Percentiles rank a stretch among this genome's conserved stretches.
phyloP scores from a whole-genome alignment of 2,329 filamentous ascomycete genomes.

The Hymenoscyphus repandus region DNA sequence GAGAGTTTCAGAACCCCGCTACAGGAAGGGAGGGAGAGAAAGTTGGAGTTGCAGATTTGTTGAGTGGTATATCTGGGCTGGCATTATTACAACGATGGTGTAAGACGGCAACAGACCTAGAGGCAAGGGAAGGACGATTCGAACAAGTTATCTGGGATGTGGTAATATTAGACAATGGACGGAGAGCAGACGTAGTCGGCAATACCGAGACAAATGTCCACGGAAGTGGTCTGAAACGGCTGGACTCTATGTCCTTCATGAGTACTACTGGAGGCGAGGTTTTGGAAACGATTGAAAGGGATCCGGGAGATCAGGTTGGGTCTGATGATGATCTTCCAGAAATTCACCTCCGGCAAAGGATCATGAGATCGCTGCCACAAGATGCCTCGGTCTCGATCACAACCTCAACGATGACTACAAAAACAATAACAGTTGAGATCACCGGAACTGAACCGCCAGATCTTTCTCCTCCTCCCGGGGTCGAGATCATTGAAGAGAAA shows the following conservation, averaged over 20 bases:
- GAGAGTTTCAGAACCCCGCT: slow-evolving; percentile 59
- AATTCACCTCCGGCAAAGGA: slow-evolving; percentile 46
- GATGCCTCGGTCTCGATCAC: slow-evolving; percentile 56
- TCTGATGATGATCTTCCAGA: slow-evolving; percentile 37
- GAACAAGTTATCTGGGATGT: slow-evolving; percentile 63
- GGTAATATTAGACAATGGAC: slow-evolving; percentile 54
- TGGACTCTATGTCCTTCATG: slow-evolving; percentile 32
- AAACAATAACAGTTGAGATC: slow-evolving; percentile 61
- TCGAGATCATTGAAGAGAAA: slow-evolving; percentile 52
- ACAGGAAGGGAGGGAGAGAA: slow-evolving; percentile 54
- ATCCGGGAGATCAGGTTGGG: slow-evolving; percentile 34
- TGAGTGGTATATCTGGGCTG: slow-evolving; percentile 55
- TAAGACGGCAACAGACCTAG: slow-evolving; percentile 45
- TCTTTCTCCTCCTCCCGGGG: slow-evolving; percentile 50
- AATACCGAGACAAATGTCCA: slow-evolving; percentile 19
- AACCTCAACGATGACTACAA: slow-evolving; percentile 53
- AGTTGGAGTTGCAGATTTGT: slow-evolving; percentile 55
- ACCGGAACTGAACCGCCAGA: slow-evolving; percentile 46
- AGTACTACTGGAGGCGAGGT: slow-evolving; percentile 26
- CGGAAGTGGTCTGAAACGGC: slow-evolving; percentile 28
- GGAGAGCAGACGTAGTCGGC: slow-evolving; percentile 49
- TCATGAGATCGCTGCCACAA: slow-evolving; percentile 47
- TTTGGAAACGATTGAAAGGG: slow-evolving; percentile 34
- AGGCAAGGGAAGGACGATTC: slow-evolving; percentile 40
- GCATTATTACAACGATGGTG: slow-evolving; percentile 57